phyloP scores from a whole-genome alignment of 305 asterid genomes.

The Rubia tinctorum region DNA sequence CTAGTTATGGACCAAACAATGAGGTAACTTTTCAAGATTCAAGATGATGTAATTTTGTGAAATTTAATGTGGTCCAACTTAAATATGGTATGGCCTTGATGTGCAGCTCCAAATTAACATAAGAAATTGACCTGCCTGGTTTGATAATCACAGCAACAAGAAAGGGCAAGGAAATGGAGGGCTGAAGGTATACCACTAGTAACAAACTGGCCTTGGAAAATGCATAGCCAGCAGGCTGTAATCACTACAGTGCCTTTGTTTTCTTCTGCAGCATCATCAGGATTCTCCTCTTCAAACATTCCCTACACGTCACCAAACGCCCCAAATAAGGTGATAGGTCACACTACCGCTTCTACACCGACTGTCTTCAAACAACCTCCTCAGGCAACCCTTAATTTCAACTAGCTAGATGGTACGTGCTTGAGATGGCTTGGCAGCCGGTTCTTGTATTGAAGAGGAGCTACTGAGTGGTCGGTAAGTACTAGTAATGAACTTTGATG shows the following conservation, averaged over 20 bases:
- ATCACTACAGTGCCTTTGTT: slow-evolving; percentile 45
- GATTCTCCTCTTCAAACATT: slow-evolving; percentile 62
- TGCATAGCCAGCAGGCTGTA: slow-evolving; percentile 40
- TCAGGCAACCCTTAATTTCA: slow-evolving; percentile 29
- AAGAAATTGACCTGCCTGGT: not conserved
- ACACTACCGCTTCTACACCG: slow-evolving; percentile 5
- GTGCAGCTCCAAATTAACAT: not conserved
- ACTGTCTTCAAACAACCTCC: slow-evolving; percentile 35
- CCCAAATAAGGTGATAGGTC: slow-evolving; percentile 41
- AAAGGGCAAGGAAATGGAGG: slow-evolving; percentile 39
- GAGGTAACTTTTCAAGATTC: slow-evolving; percentile 30
- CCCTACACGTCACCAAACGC: slow-evolving; percentile 33
- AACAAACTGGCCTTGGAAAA: slow-evolving; percentile 66
- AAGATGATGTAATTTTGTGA: not conserved
- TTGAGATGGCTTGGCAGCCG: not conserved
- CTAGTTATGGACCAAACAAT: slow-evolving; percentile 50
- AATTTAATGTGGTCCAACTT: slow-evolving; percentile 8
- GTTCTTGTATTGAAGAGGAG: not conserved
- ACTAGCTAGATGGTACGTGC: not conserved
- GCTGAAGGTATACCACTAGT: slow-evolving; percentile 42
- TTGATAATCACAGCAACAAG: slow-evolving; percentile 35
- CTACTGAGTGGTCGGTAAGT: not conserved
- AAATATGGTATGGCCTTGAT: slow-evolving; percentile 1
- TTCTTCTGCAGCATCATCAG: slow-evolving; percentile 99
- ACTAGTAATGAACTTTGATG: not conserved